Percentiles rank a stretch among this genome's conserved stretches.
These are phyloP conservation scores for Coemansia sp. DNA, from an alignment of 192 early-diverging fungal genomes.

Conservation along the genomic window DNA sequence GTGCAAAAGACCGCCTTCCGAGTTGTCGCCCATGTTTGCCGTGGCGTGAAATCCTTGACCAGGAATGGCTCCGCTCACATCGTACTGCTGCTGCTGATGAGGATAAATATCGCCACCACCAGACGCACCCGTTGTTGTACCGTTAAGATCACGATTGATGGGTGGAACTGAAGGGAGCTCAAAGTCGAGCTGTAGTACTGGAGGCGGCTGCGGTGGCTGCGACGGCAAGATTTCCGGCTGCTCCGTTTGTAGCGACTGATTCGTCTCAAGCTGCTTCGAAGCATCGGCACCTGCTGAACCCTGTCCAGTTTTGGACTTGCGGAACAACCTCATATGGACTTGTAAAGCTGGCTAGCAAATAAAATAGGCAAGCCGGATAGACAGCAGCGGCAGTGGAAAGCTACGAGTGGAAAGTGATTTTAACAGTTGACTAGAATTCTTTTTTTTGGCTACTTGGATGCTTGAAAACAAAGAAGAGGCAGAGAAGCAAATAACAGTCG, in stretches of 20 bases:
- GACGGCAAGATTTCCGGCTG: not conserved
- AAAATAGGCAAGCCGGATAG: not conserved
- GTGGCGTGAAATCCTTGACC: not conserved
- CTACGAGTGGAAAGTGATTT: not conserved
- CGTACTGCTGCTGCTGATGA: not conserved
- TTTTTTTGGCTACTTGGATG: not conserved
- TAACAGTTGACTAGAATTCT: not conserved
- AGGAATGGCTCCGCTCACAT: not conserved
- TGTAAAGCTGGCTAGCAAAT: not conserved
- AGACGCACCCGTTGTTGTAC: not conserved
- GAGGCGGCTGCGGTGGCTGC: conserved; percentile 21
- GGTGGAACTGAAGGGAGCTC: conserved; percentile 28
- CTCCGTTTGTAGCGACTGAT: conserved; percentile 1
- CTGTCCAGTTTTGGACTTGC: conserved; percentile 37
- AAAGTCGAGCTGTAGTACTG: conserved; percentile 42
- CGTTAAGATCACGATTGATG: conserved; percentile 13
- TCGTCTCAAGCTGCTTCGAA: not conserved
- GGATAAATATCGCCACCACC: not conserved
- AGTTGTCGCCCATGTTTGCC: not conserved
- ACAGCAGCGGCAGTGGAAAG: not conserved
- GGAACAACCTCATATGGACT: conserved; percentile 42
- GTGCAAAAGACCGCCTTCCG: not conserved
- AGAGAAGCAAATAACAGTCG: not conserved
- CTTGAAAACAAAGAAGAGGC: not conserved
- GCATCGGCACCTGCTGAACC: not conserved